phyloP scores from a whole-genome alignment of 805 yeast species.

The Yarrowia phangngaensis region DNA sequence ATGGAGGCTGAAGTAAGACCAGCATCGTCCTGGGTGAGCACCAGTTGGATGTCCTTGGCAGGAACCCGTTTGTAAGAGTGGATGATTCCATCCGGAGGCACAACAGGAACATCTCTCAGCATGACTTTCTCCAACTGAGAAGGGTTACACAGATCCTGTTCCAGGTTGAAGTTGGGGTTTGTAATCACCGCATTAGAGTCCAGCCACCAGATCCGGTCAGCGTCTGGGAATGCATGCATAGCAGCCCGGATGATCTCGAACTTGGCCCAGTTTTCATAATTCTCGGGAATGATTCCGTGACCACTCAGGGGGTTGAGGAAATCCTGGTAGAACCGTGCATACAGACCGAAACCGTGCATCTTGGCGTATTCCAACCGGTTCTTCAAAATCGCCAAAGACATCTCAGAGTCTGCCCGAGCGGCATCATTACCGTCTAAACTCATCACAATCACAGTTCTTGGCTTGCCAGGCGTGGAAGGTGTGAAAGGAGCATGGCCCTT shows the following conservation, averaged over 20 bases:
- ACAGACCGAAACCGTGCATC: conserved; percentile 73
- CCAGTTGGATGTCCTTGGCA: conserved; percentile 53
- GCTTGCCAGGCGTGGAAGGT: conserved; percentile 18
- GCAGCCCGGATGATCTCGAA: conserved; percentile 72
- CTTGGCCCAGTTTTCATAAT: conserved; percentile 54
- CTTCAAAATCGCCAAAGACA: conserved; percentile 9
- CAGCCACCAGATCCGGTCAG: conserved; percentile 87
- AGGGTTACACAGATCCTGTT: conserved; percentile 56
- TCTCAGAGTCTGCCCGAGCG: conserved; percentile 20
- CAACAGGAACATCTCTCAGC: conserved; percentile 66
- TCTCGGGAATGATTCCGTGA: conserved; percentile 27
- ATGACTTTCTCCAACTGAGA: conserved; percentile 60
- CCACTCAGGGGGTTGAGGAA: conserved; percentile 42
- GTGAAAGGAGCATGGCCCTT: conserved; percentile 25
- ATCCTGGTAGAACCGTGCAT: conserved; percentile 81
- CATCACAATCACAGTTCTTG: conserved; percentile 20
- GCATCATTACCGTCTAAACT: conserved; percentile 20
- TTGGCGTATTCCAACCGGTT: conserved; percentile 88
- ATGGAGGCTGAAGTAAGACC: conserved; percentile 68
- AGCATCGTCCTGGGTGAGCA: conserved; percentile 65
- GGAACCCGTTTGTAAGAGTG: conserved; percentile 59
- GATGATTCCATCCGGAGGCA: conserved; percentile 41
- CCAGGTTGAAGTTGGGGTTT: conserved; percentile 60
- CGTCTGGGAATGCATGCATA: conserved; percentile 86
- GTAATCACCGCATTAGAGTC: conserved; percentile 70